phyloP scores from a whole-genome alignment of 148 eudicot species.

The Rhododendron henanense region DNA sequence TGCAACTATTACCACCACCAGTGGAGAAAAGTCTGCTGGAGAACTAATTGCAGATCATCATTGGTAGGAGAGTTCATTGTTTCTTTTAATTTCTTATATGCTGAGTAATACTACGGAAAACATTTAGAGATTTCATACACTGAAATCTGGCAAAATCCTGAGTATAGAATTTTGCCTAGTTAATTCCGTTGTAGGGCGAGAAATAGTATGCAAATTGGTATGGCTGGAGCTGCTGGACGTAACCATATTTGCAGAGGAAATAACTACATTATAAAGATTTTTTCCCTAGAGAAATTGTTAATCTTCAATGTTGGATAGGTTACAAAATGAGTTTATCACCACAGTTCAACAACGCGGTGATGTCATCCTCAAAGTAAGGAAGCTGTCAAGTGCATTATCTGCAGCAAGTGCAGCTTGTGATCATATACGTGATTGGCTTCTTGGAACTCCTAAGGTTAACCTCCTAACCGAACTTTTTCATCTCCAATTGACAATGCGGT shows the following conservation, averaged over 20 bases:
- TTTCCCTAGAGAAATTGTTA: background rate
- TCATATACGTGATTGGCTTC: background rate
- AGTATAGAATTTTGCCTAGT: background rate
- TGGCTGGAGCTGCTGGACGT: background rate
- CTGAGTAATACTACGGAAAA: background rate
- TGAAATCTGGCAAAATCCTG: background rate
- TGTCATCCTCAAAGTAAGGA: background rate
- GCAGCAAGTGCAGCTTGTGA: background rate
- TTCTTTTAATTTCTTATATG: background rate
- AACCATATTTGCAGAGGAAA: background rate
- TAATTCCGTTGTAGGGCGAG: background rate
- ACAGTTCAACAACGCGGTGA: background rate
- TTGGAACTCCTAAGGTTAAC: background rate
- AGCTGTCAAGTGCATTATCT: background rate
- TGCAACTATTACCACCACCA: constrained; percentile 40
- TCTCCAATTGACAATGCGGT: background rate
- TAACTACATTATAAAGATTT: background rate
- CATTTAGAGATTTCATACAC: background rate
- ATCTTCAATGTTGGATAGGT: background rate
- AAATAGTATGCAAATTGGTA: background rate
- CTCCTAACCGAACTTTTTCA: background rate
- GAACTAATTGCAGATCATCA: constrained; percentile 45
- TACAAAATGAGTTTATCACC: background rate
- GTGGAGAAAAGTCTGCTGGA: constrained; percentile 36
- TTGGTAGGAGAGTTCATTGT: constrained; percentile 33